phyloP scores from a whole-genome alignment of 805 yeast genomes.

The Debaryomyces maramus region DNA sequence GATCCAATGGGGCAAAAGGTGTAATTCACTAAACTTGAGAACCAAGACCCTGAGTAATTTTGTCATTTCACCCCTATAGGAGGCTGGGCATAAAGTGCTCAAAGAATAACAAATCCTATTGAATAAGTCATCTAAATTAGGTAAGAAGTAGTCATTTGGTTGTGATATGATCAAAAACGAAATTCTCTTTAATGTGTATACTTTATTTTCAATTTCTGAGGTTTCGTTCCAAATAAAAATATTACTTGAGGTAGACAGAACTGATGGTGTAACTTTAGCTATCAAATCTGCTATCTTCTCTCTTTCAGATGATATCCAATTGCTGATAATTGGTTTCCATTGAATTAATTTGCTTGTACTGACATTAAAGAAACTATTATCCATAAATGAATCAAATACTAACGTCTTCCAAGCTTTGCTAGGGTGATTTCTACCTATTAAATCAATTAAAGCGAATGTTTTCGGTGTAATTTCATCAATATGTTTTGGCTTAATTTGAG shows the following conservation, averaged over 20 bases:
- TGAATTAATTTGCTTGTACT: conserved; percentile 21
- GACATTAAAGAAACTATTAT: conserved; percentile 52
- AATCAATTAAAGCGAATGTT: conserved; percentile 46
- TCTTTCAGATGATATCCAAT: conserved; percentile 67
- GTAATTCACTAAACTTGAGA: conserved; percentile 60
- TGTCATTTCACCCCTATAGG: conserved; percentile 46
- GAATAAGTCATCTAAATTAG: conserved; percentile 48
- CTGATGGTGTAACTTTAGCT: conserved; percentile 28
- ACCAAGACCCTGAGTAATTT: conserved; percentile 64
- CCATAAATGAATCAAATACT: conserved; percentile 65
- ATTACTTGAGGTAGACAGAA: conserved; percentile 50
- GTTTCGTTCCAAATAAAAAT: conserved; percentile 71
- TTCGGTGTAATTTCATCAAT: conserved; percentile 37
- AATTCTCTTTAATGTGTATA: conserved; percentile 58
- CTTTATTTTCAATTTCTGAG: conserved; percentile 56
- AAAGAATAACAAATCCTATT: conserved; percentile 35
- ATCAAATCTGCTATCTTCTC: conserved; percentile 52
- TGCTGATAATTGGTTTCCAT: conserved; percentile 58
- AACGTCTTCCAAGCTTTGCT: conserved; percentile 62
- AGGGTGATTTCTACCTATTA: conserved; percentile 33
- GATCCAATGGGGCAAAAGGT: conserved; percentile 71
- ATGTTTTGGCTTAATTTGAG: conserved; percentile 49
- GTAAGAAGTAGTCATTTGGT: conserved; percentile 56
- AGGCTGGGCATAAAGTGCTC: conserved; percentile 30
- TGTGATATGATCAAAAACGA: conserved; percentile 63